Conservation (phyloP, 768 basidiomycete genomes). For the Lepiota venenata region DNA sequence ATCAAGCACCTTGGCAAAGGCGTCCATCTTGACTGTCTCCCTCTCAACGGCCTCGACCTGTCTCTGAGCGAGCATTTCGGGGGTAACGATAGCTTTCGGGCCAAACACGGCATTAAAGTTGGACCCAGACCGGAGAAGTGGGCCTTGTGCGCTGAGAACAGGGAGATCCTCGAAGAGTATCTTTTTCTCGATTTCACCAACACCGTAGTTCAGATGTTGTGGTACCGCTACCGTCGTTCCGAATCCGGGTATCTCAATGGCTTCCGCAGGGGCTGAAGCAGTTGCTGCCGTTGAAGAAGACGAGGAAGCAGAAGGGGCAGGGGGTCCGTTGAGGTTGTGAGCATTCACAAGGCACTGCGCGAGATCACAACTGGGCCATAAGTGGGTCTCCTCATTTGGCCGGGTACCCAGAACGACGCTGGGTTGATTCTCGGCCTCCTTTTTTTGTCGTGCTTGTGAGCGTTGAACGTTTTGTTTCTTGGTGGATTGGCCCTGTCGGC, state of each 20-base stretch:
- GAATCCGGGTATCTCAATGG: conserved; percentile 12
- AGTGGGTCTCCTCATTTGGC: conserved; percentile 50
- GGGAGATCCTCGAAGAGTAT: conserved; percentile 71
- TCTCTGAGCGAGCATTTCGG: not conserved
- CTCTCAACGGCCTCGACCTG: conserved; percentile 20
- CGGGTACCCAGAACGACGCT: conserved; percentile 77
- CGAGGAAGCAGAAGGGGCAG: conserved; percentile 20
- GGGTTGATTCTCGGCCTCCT: conserved; percentile 38
- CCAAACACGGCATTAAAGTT: conserved; percentile 4
- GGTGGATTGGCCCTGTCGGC: conserved; percentile 39
- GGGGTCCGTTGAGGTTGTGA: conserved; percentile 34
- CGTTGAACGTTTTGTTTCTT: conserved; percentile 29
- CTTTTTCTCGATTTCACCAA: conserved; percentile 54
- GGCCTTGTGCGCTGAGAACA: conserved; percentile 35
- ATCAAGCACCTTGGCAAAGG: conserved; percentile 72
- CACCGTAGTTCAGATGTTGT: conserved; percentile 57
- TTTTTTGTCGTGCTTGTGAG: conserved; percentile 40
- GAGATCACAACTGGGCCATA: conserved; percentile 69
- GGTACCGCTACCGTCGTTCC: conserved; percentile 44
- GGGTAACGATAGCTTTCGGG: conserved; percentile 9
- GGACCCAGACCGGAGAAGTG: not conserved
- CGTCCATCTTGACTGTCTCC: conserved; percentile 41
- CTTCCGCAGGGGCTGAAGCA: conserved; percentile 14
- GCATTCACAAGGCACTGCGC: conserved; percentile 59
- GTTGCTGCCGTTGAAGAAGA: conserved; percentile 20